Evolutionary conservation across 2,329 filamentous ascomycete species (phyloP), one percentile per base, ranked within the genome.

Genomic region (Neofusicoccum parvum): DNA sequence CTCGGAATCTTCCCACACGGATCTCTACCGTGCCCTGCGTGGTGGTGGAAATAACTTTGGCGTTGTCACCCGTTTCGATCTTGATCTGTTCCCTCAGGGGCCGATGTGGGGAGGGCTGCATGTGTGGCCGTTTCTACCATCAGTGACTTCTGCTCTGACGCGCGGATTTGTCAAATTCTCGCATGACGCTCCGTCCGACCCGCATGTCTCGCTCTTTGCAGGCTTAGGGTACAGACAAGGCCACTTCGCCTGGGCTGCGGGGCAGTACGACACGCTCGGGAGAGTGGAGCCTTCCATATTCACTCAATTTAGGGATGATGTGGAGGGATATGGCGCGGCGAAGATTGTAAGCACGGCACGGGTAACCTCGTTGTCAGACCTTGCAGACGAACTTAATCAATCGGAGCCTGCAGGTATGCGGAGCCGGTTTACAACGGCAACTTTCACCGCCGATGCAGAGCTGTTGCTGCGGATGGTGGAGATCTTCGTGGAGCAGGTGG

Each of bases 31-130:
- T 9, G 59, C 59, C n/a, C n/a, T 62, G 17, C 17, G 32, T 3
- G 59, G 59, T 32, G 59, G 59, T n/a, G n/a, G n/a, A 5, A 48
- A 48, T n/a, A 62, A 34, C 45, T 62, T 62, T 5, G 69, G 59
- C 1, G 32, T 62, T 9, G 59, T 62, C 9, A 51, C 59, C 6
- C 59, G 59, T 9, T 62, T 51, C 43, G 59, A 62, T 32, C 34
- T 62, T 14, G 7, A 15, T 14, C 45, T 56, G 14, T 62, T 62
- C 20, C 3, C 37, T 5, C 51, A 65, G 34, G 54, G 64, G 11
- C 34, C 32, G 12, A 27, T 60, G 41, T 62, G 59, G 59, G 59
- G 34, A 12, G 56, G 56, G 3, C n/a, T 48, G 1, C 45, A 48
- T 48, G 45, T 48, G 7, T 48, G 45, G 45, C 45, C 45, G 20